Evolutionary conservation across 805 yeast genomes (phyloP), one percentile per base, ranked within the genome.

Genomic region (Candida insectorum): DNA sequence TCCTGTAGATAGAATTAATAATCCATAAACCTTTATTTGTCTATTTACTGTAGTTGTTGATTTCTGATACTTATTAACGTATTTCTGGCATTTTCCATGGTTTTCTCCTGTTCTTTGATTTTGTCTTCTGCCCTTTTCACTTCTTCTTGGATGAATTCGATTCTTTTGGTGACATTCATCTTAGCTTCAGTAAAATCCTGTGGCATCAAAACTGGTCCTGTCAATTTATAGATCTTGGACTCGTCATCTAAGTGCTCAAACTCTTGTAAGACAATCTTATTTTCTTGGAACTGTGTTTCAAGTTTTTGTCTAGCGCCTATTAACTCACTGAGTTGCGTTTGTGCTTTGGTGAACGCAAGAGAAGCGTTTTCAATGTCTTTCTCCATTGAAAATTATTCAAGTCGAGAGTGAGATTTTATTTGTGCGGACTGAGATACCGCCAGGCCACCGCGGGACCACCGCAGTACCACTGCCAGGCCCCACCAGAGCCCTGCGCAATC

Each of bases 241-340:
- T 77, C 83, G 22, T 77, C 84, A 36, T 75, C 73, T 36, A 85
- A 63, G 33, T 46, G 39, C 18, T 73, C 75, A 49, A 93, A 85
- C 60, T 93, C 98, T 37, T 75, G 80, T 44, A 79, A 71, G 11
- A 93, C 98, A 31, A 93, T 89, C 49, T 79, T 79, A 58, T 89
- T 89, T 58, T 93, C 99, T 59, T 93, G 98, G 48, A 69, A 76
- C 61, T 93, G 99, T 1, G 97, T 85, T 54, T 93, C 99, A 28
- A 93, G 72, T 52, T 81, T 77, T 45, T 91, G 95, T 51, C 97
- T 79, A 9, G 87, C 77, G 4, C 75, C 65, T 23, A 88, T 70
- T 26, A 78, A 64, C 32, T 77, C 82, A 29, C 67, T 62, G 29
- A 77, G 55, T 16, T 60, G 58, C 31, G 58, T 58, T 46, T 77